phyloP scores from a whole-genome alignment of 1,284 basidiomycete species.

The Malassezia caprae region DNA sequence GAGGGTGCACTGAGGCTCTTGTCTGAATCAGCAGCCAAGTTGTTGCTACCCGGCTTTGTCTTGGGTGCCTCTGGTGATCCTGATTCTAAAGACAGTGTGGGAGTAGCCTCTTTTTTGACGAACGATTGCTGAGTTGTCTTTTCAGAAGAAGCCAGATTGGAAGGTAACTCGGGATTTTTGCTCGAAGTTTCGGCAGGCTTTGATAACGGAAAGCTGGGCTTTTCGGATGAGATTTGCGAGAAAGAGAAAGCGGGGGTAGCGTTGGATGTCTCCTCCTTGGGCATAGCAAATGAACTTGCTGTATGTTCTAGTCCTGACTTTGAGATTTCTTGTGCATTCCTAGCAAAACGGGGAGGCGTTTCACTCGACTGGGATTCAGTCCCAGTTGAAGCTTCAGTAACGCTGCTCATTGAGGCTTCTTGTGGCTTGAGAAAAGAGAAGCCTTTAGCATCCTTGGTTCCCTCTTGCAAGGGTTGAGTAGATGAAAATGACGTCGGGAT shows the following conservation, averaged over 20 bases:
- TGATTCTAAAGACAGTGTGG: neutral
- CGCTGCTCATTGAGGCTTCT: neutral
- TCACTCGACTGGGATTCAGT: conserved; percentile 2
- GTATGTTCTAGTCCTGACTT: neutral
- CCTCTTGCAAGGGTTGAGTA: neutral
- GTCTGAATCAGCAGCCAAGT: neutral
- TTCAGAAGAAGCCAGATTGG: neutral
- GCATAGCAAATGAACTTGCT: neutral
- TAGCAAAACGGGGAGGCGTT: neutral
- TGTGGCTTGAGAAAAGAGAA: conserved; percentile 18
- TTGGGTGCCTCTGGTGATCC: neutral
- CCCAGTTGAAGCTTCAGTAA: neutral
- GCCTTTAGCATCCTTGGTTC: too few relatives aligned
- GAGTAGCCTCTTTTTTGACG: neutral
- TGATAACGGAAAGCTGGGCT: neutral
- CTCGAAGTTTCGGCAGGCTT: neutral
- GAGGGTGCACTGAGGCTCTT: neutral
- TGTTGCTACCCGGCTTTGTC: neutral
- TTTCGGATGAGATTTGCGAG: neutral
- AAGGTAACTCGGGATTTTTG: neutral
- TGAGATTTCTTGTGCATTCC: conserved; percentile 14
- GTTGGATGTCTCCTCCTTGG: neutral
- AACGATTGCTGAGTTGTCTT: neutral
- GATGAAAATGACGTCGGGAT: neutral
- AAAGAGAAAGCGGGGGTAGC: neutral